Conservation (phyloP, 2,329 filamentous ascomycete species). For the Pseudogymnoascus sp. region DNA sequence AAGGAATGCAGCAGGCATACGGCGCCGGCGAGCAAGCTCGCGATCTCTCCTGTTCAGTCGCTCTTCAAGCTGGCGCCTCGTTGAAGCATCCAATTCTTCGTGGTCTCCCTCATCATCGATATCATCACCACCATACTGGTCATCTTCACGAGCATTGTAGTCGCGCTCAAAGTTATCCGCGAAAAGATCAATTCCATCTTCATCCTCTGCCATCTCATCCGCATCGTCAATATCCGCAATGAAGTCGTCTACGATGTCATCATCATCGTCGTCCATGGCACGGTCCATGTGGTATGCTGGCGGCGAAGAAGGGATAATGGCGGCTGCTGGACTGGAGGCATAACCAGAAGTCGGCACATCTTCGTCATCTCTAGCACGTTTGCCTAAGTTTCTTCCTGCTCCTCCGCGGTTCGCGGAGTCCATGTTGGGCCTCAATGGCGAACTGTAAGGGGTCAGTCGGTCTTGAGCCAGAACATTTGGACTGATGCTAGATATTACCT, state of each 20-base stretch:
- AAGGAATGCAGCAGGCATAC: conserved; percentile 65
- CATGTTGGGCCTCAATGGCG: conserved; percentile 72
- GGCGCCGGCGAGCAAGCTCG: conserved; percentile 57
- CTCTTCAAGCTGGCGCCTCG: conserved; percentile 62
- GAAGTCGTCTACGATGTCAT: conserved; percentile 62
- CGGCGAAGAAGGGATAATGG: conserved; percentile 53
- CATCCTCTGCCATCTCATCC: conserved; percentile 74
- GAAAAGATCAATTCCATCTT: conserved; percentile 72
- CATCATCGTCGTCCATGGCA: conserved; percentile 57
- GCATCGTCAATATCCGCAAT: conserved; percentile 69
- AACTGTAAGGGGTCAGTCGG: conserved; percentile 42
- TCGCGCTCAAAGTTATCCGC: conserved; percentile 65
- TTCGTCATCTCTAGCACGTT: conserved; percentile 59
- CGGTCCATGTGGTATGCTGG: conserved; percentile 55
- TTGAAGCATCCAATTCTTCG: conserved; percentile 57
- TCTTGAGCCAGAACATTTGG: conserved; percentile 10
- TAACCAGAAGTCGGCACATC: conserved; percentile 44
- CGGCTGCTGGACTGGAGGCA: conserved; percentile 42
- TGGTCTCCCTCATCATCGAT: conserved; percentile 74
- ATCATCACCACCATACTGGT: conserved; percentile 61
- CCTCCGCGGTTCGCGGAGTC: conserved; percentile 73
- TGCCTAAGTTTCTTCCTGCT: conserved; percentile 42
- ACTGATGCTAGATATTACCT: conserved; percentile 24
- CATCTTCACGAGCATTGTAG: conserved; percentile 58
- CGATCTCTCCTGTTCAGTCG: conserved; percentile 66